Conservation (phyloP, 163 green algal genomes). For the Trebouxiophyceae sp. region DNA sequence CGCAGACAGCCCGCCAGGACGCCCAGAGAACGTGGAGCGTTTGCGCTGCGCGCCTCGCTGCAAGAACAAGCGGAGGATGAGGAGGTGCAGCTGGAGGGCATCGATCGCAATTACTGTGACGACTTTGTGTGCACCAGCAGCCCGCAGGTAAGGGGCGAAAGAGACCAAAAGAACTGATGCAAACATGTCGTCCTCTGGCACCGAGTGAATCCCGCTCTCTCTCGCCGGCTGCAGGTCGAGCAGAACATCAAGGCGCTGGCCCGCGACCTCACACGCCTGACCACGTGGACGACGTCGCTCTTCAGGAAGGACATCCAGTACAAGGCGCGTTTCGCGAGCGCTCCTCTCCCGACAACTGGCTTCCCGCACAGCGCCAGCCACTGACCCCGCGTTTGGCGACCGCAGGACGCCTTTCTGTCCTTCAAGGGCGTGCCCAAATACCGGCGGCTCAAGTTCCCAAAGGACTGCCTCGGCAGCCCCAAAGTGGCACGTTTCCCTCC, state of each 20-base stretch:
- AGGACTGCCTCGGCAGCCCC: conserved; percentile 16
- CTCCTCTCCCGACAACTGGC: background rate
- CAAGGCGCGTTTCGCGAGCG: conserved; percentile 9
- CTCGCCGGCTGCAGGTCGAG: conserved; percentile 34
- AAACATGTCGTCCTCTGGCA: too few relatives aligned
- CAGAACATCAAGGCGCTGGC: conserved; percentile 47
- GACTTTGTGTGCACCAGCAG: conserved; percentile 68
- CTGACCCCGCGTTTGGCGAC: background rate
- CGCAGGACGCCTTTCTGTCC: conserved; percentile 36
- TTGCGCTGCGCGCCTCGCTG: too few relatives aligned
- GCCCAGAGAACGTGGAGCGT: too few relatives aligned
- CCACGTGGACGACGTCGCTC: conserved; percentile 32
- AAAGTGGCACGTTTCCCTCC: conserved; percentile 18
- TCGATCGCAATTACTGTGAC: conserved; percentile 55
- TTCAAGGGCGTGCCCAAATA: conserved; percentile 46
- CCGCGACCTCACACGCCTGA: conserved; percentile 32
- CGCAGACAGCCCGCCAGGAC: too few relatives aligned
- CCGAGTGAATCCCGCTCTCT: too few relatives aligned
- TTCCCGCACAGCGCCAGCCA: background rate
- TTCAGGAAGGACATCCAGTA: conserved; percentile 43
- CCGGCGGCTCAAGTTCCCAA: conserved; percentile 20
- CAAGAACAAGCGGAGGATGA: conserved; percentile 2
- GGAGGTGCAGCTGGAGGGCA: conserved; percentile 23
- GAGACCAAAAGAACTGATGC: background rate
- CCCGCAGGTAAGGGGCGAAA: too few relatives aligned